Evolutionary conservation across 148 eudicot species (phyloP).

Genomic region (Drosera capensis): DNA sequence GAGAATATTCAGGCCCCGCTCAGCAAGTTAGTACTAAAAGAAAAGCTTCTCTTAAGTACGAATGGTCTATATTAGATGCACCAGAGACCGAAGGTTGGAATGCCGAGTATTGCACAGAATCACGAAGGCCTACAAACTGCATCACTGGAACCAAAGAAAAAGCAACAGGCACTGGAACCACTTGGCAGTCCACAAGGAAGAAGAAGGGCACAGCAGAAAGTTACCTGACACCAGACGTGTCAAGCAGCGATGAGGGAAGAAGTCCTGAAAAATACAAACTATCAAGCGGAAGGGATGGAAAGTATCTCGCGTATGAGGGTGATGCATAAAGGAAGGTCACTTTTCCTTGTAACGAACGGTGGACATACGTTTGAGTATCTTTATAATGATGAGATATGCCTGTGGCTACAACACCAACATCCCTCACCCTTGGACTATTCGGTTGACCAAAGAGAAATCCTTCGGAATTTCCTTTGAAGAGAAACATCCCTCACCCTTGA

Average conservation of each 20-base stretch:
- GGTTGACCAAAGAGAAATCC: too few species aligned
- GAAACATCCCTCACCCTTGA: too few species aligned
- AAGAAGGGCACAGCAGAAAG: constrained; percentile 26
- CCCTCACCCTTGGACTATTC: too few species aligned
- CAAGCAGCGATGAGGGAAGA: not conserved
- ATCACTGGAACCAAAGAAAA: constrained; percentile 53
- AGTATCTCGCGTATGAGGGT: constrained; percentile 34
- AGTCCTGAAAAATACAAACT: constrained; percentile 10
- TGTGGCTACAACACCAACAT: constrained; percentile 69
- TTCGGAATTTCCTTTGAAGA: too few species aligned
- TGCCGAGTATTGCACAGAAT: constrained; percentile 65
- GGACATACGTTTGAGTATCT: constrained; percentile 50
- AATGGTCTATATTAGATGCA: constrained; percentile 61
- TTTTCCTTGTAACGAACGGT: constrained; percentile 35
- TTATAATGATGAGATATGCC: constrained; percentile 39
- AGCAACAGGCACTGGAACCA: constrained; percentile 11
- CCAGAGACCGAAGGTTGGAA: constrained; percentile 96
- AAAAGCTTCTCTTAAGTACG: constrained; percentile 30
- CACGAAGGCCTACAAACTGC: constrained; percentile 63
- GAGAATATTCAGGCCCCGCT: constrained; percentile 46
- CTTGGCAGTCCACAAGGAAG: constrained; percentile 30
- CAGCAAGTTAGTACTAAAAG: constrained; percentile 25
- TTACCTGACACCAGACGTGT: constrained; percentile 27
- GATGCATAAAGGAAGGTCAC: constrained; percentile 54
- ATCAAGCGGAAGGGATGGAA: constrained; percentile 20